Conservation (phyloP, 176 grass and related monocot genomes). For the Triticum turgidum region DNA sequence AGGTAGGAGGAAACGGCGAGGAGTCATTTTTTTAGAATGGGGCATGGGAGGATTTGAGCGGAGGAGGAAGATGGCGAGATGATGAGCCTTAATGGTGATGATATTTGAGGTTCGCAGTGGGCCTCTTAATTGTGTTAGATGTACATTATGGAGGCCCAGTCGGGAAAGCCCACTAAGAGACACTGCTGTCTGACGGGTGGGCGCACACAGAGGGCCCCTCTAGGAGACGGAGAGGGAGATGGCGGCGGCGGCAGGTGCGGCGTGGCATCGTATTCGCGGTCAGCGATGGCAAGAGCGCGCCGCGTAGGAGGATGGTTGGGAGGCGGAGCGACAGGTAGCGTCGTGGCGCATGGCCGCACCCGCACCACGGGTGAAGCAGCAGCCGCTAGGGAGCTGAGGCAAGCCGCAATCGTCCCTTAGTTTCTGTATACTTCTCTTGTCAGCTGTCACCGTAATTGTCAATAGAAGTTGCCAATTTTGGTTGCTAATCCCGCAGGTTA, state of each 20-base stretch:
- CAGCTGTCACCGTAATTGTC: neutral
- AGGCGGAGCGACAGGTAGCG: neutral
- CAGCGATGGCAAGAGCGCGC: too few relatives aligned
- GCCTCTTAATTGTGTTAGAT: neutral
- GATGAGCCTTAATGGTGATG: neutral
- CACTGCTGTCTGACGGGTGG: too few relatives aligned
- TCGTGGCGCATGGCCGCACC: neutral
- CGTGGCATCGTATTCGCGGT: too few relatives aligned
- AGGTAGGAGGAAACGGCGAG: neutral
- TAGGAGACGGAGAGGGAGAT: too few relatives aligned
- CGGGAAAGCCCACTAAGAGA: too few relatives aligned
- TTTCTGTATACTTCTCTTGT: neutral
- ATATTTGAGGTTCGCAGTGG: neutral
- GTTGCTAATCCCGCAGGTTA: neutral
- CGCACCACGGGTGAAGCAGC: neutral
- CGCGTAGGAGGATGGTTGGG: neutral
- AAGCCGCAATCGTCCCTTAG: neutral
- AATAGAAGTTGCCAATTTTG: neutral
- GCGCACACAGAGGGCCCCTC: too few relatives aligned
- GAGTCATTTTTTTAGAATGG: neutral
- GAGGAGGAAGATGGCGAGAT: neutral
- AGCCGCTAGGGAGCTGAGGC: neutral
- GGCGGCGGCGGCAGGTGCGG: too few relatives aligned
- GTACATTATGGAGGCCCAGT: neutral
- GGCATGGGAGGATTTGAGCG: neutral